Evolutionary conservation across 148 eudicot species (phyloP).

Genomic region (Silene latifolia): DNA sequence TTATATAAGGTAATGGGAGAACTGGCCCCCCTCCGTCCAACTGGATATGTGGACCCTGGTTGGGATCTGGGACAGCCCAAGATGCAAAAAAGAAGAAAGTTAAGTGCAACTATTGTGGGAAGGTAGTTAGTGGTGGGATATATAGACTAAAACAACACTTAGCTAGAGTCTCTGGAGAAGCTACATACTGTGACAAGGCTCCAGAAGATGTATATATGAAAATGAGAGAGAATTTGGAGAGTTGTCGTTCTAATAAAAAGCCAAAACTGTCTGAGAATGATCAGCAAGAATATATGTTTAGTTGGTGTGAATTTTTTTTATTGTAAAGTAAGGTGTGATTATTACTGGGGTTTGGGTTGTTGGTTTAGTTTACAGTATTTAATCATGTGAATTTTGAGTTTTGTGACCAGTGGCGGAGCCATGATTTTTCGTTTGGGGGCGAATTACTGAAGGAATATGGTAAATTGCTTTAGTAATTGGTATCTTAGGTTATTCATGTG

Average conservation of each 20-base stretch:
- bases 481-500: neutral
- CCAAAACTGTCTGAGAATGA: slow-evolving; percentile 60
- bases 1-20: slow-evolving; percentile 39
- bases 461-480: neutral
- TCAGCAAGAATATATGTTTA: slow-evolving; percentile 44
- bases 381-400: neutral
- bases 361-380: too few species aligned
- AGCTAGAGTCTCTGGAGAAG: slow-evolving; percentile 93
- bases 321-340: neutral
- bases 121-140: slow-evolving; percentile 94
- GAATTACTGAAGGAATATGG: neutral
- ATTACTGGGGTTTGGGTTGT: neutral
- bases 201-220: slow-evolving; percentile 77
- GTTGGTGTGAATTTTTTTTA: neutral
- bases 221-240: slow-evolving; percentile 83
- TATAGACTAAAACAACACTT: slow-evolving; percentile 91
- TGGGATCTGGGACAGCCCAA: slow-evolving; percentile 97
- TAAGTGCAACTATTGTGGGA: slow-evolving; percentile 90
- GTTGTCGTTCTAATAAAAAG: slow-evolving; percentile 69
- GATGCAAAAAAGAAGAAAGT: slow-evolving; percentile 93
- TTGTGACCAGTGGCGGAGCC: neutral
- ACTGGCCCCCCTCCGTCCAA: slow-evolving; percentile 66
- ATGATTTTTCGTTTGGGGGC: too few species aligned
- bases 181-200: slow-evolving; percentile 87
- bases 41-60: slow-evolving; percentile 84